Conservation (phyloP, 768 basidiomycete species). For the Neoboletus magnificus region DNA sequence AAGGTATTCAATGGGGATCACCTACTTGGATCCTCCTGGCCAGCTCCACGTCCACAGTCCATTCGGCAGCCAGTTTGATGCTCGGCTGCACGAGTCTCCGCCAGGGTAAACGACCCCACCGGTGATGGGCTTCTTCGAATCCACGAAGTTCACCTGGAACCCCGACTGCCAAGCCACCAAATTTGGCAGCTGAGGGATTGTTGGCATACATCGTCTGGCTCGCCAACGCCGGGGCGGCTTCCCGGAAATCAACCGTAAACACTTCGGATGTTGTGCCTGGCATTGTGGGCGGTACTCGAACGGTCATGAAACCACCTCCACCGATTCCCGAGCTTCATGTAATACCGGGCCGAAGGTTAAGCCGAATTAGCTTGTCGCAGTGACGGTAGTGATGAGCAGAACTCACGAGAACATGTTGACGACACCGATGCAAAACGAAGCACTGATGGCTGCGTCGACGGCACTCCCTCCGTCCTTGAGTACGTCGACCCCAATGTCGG, state of each 20-base stretch:
- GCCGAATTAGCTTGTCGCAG: background rate
- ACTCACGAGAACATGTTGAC: constrained; percentile 90
- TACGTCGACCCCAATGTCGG: constrained; percentile 74
- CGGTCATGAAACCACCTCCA: constrained; percentile 85
- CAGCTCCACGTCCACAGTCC: constrained; percentile 77
- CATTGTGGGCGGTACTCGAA: constrained; percentile 62
- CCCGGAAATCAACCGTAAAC: constrained; percentile 82
- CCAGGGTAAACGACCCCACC: constrained; percentile 86
- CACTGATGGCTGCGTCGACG: constrained; percentile 80
- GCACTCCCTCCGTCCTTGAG: constrained; percentile 86
- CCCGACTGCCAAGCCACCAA: constrained; percentile 83
- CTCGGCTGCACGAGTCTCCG: constrained; percentile 70
- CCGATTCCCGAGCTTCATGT: constrained; percentile 69
- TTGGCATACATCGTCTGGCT: constrained; percentile 74
- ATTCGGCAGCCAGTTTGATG: constrained; percentile 70
- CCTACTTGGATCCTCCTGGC: constrained; percentile 67
- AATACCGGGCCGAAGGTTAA: background rate
- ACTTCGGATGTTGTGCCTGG: constrained; percentile 50
- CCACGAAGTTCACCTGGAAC: constrained; percentile 92
- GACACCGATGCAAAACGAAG: constrained; percentile 75
- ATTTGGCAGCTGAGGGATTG: constrained; percentile 49
- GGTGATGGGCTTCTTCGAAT: constrained; percentile 74
- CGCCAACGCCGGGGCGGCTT: constrained; percentile 73
- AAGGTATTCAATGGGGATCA: constrained; percentile 4
- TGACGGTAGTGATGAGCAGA: background rate